These are phyloP conservation scores for Mortierella polycephala DNA, from an alignment of 371 early-diverging fungal species.

Conservation along the genomic window DNA sequence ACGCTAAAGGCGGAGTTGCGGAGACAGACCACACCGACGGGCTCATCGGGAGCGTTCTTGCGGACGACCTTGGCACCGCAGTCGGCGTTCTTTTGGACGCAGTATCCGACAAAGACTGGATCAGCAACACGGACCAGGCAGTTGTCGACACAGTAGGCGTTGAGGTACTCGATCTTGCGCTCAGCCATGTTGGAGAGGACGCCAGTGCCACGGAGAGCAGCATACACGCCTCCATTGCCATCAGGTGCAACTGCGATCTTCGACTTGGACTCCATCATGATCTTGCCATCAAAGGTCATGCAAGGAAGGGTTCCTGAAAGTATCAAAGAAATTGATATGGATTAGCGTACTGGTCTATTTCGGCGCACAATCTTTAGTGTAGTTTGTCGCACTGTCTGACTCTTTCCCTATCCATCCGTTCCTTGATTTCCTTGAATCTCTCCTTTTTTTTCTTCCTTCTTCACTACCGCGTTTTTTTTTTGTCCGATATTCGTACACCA, in stretches of 20 bases:
- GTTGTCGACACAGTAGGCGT: slow-evolving; percentile 97
- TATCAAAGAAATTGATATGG: slow-evolving; percentile 41
- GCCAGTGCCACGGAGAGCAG: slow-evolving; percentile 82
- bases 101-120: slow-evolving; percentile 92
- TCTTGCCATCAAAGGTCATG: slow-evolving; percentile 64
- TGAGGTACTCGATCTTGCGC: slow-evolving; percentile 85
- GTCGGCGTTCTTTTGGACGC: slow-evolving; percentile 83
- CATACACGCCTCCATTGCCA: slow-evolving; percentile 93
- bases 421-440: not conserved
- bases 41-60: slow-evolving; percentile 86
- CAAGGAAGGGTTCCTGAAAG: slow-evolving; percentile 43
- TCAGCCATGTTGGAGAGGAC: slow-evolving; percentile 79
- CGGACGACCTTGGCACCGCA: slow-evolving; percentile 95
- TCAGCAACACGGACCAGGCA: slow-evolving; percentile 94
- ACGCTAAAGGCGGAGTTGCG: slow-evolving; percentile 86
- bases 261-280: slow-evolving; percentile 84
- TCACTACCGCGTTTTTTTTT: not conserved
- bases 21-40: slow-evolving; percentile 94
- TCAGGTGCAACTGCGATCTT: slow-evolving; percentile 87
- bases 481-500: not conserved
- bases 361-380: not conserved
- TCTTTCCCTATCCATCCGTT: slow-evolving; percentile 57
- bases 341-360: slow-evolving; percentile 37
- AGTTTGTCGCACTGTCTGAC: not conserved
- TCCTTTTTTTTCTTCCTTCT: not conserved